phyloP scores from a whole-genome alignment of 257 asterid species.

The Solanum virginianum region DNA sequence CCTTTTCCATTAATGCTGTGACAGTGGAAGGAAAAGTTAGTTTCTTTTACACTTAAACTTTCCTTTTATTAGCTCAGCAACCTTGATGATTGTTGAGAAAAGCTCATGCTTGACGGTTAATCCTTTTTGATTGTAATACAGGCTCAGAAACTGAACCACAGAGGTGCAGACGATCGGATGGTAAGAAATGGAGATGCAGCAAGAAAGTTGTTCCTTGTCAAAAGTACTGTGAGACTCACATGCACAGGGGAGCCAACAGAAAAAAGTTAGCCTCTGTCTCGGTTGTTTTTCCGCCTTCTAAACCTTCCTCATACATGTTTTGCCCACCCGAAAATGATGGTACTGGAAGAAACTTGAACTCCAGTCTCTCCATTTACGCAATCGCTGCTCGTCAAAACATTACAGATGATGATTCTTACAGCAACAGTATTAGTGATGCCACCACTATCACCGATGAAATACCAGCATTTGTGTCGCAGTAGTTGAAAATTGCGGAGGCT shows the following conservation, averaged over 20 bases:
- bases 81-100: background rate
- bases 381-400: slow-evolving; percentile 12
- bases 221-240: slow-evolving; percentile 48
- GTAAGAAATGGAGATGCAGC: slow-evolving; percentile 65
- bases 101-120: background rate
- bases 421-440: slow-evolving; percentile 45
- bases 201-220: slow-evolving; percentile 24
- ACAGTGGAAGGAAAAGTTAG: background rate
- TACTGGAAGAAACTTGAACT: slow-evolving; percentile 31
- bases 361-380: slow-evolving; percentile 20
- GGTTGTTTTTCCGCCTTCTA: background rate
- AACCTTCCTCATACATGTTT: background rate
- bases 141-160: slow-evolving; percentile 11
- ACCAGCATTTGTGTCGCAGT: slow-evolving; percentile 7
- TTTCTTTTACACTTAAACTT: background rate
- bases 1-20: background rate
- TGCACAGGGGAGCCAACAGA: slow-evolving; percentile 56
- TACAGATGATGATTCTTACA: slow-evolving; percentile 3
- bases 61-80: background rate
- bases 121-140: background rate
- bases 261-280: slow-evolving; percentile 3
- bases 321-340: background rate
- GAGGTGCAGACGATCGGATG: slow-evolving; percentile 75
- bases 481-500: background rate
- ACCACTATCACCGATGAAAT: slow-evolving; percentile 40